Evolutionary conservation across 768 basidiomycete genomes (phyloP), one percentile per base, ranked within the genome.

Genomic region (Lanmaoa pseudosensibilis): DNA sequence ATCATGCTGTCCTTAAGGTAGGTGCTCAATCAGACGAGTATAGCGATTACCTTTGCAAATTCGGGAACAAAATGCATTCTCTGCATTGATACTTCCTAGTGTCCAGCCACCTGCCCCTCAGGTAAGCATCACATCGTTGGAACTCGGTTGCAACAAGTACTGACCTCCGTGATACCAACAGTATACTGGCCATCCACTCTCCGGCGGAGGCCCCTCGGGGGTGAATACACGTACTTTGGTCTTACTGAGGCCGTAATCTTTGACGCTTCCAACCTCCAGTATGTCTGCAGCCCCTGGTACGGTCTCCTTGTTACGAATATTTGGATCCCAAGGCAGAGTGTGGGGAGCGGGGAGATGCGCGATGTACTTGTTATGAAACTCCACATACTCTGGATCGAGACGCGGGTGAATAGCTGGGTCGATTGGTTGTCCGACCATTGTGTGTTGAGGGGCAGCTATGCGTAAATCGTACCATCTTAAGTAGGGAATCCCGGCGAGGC

Each of bases 111-210:
- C 88, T 86, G 61, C 47, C 19, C 13, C 5, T 45, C 48, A 18
- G 12, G 43, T 58, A 25, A 63, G 40, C 4, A 43, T 18, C 18
- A 33, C 15, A 5, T 16, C 18, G 30, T 25, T 16, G 39, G 18
- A 41, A 5, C 8, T 32, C 16, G 5, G 4, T 36, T 39, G 5
- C 15, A 38, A 41, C 9, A 37, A 15, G 12, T 10, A 61, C 78
- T 52, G 57, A 82, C 88, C 88, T 50, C 89, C 89, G 59, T 90
- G 89, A 66, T 85, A 88, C 77, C 80, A 90, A 43, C 88, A 78
- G 57, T 90, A 81, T 2, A 83, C 80, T 0, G 87, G 87, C 88
- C 88, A 90, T 18, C 88, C 88, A 0, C 67, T 69, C 2, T 63
- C 65, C 0, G 87, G 86, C 0, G 74, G 63, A 45, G 79, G 74